phyloP scores from a whole-genome alignment of 2,329 filamentous ascomycete genomes.

The Hawksworthiomyces lignivorus region DNA sequence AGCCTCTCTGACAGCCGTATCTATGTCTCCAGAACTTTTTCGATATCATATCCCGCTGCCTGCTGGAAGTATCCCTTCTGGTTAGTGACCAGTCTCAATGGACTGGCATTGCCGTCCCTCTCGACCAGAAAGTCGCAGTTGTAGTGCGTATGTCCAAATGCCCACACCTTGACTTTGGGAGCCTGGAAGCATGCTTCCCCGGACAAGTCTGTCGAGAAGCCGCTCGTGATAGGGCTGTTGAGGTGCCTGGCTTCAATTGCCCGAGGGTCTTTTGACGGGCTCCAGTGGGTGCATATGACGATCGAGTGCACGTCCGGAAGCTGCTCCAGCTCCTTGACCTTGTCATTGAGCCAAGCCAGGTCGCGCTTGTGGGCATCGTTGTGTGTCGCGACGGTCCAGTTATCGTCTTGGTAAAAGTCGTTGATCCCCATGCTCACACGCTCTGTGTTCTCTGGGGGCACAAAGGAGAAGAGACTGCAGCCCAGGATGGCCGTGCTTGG shows the following conservation, averaged over 20 bases:
- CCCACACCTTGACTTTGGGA: conserved; percentile 33
- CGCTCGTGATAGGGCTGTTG: conserved; percentile 17
- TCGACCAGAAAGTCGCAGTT: conserved; percentile 31
- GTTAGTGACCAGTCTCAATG: conserved; percentile 22
- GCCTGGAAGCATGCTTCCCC: conserved; percentile 27
- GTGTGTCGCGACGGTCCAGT: conserved; percentile 25
- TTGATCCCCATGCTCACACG: conserved; percentile 36
- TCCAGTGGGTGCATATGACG: conserved; percentile 35
- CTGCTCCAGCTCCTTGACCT: conserved; percentile 21
- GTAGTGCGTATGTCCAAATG: conserved; percentile 42
- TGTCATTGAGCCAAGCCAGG: conserved; percentile 34
- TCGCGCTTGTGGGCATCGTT: conserved; percentile 30
- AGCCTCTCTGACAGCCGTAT: no score
- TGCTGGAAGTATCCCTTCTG: conserved; percentile 26
- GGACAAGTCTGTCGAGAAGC: conserved; percentile 33
- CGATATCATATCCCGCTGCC: conserved; percentile 25
- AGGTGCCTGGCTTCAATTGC: conserved; percentile 27
- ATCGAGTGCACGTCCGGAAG: conserved; percentile 19
- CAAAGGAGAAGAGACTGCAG: conserved; percentile 39
- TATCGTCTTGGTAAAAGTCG: conserved; percentile 38
- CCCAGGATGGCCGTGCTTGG: conserved; percentile 24
- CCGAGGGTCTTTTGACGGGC: conserved; percentile 27
- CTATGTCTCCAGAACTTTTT: conserved; percentile 16
- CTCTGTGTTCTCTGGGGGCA: conserved; percentile 29
- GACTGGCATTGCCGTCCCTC: conserved; percentile 6